Evolutionary conservation across 164 flowering plant species (phyloP).

Genomic region (Buxus sempervirens): DNA sequence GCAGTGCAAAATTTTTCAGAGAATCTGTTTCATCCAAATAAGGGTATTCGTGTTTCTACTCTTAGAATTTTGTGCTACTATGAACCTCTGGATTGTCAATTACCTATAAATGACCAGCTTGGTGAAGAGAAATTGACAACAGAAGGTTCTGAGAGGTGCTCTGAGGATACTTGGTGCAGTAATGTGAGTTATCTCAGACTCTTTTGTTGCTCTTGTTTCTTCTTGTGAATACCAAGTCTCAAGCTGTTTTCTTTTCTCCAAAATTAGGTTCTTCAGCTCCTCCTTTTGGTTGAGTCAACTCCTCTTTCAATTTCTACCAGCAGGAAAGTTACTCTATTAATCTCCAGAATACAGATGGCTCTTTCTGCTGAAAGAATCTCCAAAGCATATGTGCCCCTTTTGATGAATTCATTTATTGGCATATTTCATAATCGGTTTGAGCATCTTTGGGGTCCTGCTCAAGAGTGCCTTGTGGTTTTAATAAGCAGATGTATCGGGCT

Average conservation of each 20-base stretch:
- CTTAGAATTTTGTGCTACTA: constrained; percentile 74
- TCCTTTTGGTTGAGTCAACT: constrained; percentile 61
- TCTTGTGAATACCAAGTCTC: neutral
- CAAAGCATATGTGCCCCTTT: constrained; percentile 48
- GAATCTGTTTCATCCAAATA: constrained; percentile 60
- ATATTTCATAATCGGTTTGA: constrained; percentile 78
- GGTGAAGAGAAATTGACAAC: constrained; percentile 31
- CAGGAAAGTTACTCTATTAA: constrained; percentile 45
- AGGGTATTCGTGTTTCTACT: constrained; percentile 64
- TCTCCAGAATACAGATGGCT: constrained; percentile 66
- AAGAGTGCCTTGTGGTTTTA: constrained; percentile 63
- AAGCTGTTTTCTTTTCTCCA: neutral
- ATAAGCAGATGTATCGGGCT: constrained; percentile 34
- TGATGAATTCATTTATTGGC: constrained; percentile 73
- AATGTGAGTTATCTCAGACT: constrained; percentile 34
- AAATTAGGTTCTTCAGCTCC: constrained; percentile 67
- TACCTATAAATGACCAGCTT: constrained; percentile 22
- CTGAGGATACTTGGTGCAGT: constrained; percentile 20
- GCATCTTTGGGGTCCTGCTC: constrained; percentile 62
- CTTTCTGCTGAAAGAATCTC: constrained; percentile 50
- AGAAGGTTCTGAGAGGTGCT: constrained; percentile 32
- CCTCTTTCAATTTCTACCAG: constrained; percentile 69
- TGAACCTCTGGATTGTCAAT: constrained; percentile 30
- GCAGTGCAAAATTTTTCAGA: constrained; percentile 52
- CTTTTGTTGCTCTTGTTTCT: constrained; percentile 2